These are phyloP conservation scores for Naganishia kalamii DNA, from an alignment of 768 basidiomycete genomes.

Conservation along the genomic window DNA sequence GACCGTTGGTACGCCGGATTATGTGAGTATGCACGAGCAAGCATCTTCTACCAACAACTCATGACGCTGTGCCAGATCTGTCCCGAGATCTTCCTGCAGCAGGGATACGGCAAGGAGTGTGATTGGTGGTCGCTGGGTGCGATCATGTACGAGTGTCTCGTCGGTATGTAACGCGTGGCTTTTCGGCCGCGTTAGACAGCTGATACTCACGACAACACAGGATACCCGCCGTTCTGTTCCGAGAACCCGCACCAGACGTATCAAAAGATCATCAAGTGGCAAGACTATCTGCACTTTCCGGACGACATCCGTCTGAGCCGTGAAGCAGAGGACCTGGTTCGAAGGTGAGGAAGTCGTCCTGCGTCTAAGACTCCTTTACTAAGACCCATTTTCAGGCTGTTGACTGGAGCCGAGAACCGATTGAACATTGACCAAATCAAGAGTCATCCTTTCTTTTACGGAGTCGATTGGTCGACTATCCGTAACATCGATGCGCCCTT, in stretches of 20 bases:
- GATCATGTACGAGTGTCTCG: constrained; percentile 96
- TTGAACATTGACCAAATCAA: constrained; percentile 80
- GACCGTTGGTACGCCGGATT: constrained; percentile 92
- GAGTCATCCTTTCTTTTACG: constrained; percentile 62
- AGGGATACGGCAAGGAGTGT: constrained; percentile 96
- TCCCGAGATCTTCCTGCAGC: constrained; percentile 90
- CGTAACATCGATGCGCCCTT: constrained; percentile 89
- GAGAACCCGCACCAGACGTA: constrained; percentile 97
- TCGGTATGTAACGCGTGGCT: constrained; percentile 50
- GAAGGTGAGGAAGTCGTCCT: constrained; percentile 54
- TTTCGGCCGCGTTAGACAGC: not conserved
- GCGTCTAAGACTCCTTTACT: not conserved
- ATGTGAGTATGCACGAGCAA: constrained; percentile 46
- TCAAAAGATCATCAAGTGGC: constrained; percentile 95
- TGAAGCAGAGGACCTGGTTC: constrained; percentile 83
- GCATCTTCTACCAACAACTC: not conserved
- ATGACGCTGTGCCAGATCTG: constrained; percentile 55
- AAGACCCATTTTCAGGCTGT: constrained; percentile 50
- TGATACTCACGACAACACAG: constrained; percentile 22
- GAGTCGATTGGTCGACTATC: constrained; percentile 86
- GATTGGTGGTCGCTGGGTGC: constrained; percentile 99
- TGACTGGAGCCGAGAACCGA: constrained; percentile 75
- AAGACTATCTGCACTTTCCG: constrained; percentile 74
- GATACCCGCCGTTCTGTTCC: constrained; percentile 94
- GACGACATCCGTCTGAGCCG: constrained; percentile 87